Evolutionary conservation across 176 grass and related monocot genomes (phyloP), one percentile per base, ranked within the genome.

Genomic region (Melocanna baccifera): DNA sequence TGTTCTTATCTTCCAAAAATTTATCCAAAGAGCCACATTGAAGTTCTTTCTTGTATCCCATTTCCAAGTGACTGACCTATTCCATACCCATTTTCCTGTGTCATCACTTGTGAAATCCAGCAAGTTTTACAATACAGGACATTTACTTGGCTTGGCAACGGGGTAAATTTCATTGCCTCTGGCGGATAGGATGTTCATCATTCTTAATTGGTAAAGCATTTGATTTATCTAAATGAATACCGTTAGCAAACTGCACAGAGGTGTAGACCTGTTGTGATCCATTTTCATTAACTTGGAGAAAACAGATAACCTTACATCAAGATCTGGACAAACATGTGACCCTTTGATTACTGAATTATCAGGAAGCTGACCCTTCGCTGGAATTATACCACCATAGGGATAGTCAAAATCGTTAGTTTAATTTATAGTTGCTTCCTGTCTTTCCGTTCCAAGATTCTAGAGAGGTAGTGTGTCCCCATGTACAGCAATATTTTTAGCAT

Each of bases 21-120:
- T 94, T 95, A 12, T 89, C 62, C 34, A 90, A 73, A 69, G 26
- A 93, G 50, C 96, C n/a, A n/a, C n/a, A n/a, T n/a, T n/a, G n/a
- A n/a, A n/a, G n/a, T n/a, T n/a, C n/a, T n/a, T n/a, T n/a, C 89
- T 83, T 93, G 81, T 93, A 95, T 62, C 61, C 76, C 71, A 68
- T 88, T 89, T 84, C 85, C 56, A 92, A 72, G 50, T 89, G 82
- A 81, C 82, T 84, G 61, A 93, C 75, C 71, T 67, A 58, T 85
- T 78, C 96, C 96, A 98, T 32, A 93, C 81, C 93, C 91, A 88
- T 68, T 82, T 76, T 68, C 77, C 64, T 67, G 34, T 59, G 63
- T 78, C 87, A 90, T 89, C 78, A 74, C 62, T 81, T 34, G 41
- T 47, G 57, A 78, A 80, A 73, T 78, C 36, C 53, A 53, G 6